phyloP scores from a whole-genome alignment of 2,329 filamentous ascomycete species.

The Chrysoporthe cubensis region DNA sequence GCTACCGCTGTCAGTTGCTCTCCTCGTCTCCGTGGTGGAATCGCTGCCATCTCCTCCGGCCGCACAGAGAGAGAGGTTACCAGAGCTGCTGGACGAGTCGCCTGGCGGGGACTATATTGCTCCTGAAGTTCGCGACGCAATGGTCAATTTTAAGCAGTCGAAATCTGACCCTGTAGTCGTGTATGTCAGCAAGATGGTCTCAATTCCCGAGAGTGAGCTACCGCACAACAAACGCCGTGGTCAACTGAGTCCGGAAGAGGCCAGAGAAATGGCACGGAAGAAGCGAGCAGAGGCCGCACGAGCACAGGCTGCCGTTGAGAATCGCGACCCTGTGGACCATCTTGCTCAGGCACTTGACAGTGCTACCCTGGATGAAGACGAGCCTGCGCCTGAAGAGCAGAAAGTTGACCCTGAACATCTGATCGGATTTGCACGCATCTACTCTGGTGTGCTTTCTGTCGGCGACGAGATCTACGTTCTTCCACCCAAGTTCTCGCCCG shows the following conservation, averaged over 20 bases:
- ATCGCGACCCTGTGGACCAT: slow-evolving; percentile 53
- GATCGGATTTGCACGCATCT: slow-evolving; percentile 92
- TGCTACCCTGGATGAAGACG: slow-evolving; percentile 60
- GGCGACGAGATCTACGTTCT: slow-evolving; percentile 92
- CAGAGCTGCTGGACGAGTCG: slow-evolving; percentile 76
- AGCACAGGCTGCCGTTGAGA: slow-evolving; percentile 65
- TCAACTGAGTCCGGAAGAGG: slow-evolving; percentile 85
- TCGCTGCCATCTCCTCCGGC: slow-evolving; percentile 81
- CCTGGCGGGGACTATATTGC: slow-evolving; percentile 77
- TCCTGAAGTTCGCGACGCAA: slow-evolving; percentile 72
- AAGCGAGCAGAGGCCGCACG: slow-evolving; percentile 88
- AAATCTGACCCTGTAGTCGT: slow-evolving; percentile 80
- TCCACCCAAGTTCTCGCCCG: slow-evolving; percentile 89
- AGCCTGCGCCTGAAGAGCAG: slow-evolving; percentile 46
- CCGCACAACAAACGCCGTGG: slow-evolving; percentile 81
- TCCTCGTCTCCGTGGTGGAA: slow-evolving; percentile 93
- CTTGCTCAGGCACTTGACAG: slow-evolving; percentile 65
- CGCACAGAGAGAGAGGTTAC: slow-evolving; percentile 81
- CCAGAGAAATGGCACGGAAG: slow-evolving; percentile 80
- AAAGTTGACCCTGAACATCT: slow-evolving; percentile 80
- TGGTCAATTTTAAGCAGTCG: slow-evolving; percentile 76
- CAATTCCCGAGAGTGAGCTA: slow-evolving; percentile 88
- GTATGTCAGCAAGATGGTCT: slow-evolving; percentile 98
- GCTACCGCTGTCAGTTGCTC: slow-evolving; percentile 89
- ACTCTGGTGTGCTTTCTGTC: slow-evolving; percentile 86